phyloP scores from a whole-genome alignment of 345 rosid species.

The Turritis glabra region DNA sequence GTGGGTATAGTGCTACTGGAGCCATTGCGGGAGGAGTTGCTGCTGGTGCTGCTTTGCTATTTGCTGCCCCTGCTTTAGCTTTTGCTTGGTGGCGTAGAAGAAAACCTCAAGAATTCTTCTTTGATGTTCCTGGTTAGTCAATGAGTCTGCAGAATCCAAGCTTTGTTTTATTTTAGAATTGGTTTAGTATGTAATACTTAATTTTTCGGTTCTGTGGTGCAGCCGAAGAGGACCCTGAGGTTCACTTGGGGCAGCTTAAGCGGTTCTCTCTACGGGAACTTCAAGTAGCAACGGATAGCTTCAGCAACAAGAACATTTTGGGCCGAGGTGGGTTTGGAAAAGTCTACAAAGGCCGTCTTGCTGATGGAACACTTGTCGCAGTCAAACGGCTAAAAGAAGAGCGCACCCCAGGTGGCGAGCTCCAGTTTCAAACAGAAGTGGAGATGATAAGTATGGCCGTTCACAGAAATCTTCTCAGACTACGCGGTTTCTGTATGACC shows the following conservation, averaged over 20 bases:
- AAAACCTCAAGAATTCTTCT: constrained; percentile 85
- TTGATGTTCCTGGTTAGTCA: constrained; percentile 88
- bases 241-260: constrained; percentile 92
- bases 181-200: background rate
- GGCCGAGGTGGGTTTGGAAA: constrained; percentile 98
- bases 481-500: constrained; percentile 95
- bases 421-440: constrained; percentile 96
- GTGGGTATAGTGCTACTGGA: constrained; percentile 72
- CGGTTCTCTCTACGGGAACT: constrained; percentile 87
- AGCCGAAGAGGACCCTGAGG: constrained; percentile 98
- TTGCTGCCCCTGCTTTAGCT: constrained; percentile 95
- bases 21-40: constrained; percentile 99
- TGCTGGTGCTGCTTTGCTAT: constrained; percentile 91
- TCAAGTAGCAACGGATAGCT: constrained; percentile 89
- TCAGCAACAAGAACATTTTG: constrained; percentile 87
- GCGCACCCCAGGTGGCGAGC: constrained; percentile 94
- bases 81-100: constrained; percentile 96
- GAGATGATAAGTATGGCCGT: constrained; percentile 99
- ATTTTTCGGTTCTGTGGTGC: constrained; percentile 30
- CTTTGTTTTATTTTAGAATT: background rate
- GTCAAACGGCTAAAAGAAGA: constrained; percentile 94
- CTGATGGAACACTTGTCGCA: constrained; percentile 89
- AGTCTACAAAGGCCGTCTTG: constrained; percentile 90
- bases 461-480: constrained; percentile 84
- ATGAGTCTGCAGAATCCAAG: background rate